A percentile compares a stretch with the other conserved stretches of the same genome.
These are phyloP conservation scores for Vigna unguiculata DNA, from an alignment of 306 rosid species.

Conservation along the genomic window DNA sequence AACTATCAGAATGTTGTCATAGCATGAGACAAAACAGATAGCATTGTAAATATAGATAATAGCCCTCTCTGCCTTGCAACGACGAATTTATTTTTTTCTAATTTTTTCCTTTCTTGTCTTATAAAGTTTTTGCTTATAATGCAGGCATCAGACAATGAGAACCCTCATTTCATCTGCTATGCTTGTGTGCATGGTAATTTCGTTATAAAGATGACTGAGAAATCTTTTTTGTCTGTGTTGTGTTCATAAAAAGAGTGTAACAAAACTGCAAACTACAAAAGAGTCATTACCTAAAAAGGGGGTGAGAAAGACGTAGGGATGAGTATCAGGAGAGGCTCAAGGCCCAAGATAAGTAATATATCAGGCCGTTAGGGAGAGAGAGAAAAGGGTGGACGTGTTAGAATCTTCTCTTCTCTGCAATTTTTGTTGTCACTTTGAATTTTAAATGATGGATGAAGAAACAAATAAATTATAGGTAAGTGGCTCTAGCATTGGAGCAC, in stretches of 20 bases:
- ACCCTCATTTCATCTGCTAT: slow-evolving; percentile 90
- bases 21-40: background rate
- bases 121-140: slow-evolving; percentile 15
- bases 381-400: no score
- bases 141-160: slow-evolving; percentile 75
- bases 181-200: slow-evolving; percentile 78
- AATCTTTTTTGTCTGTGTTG: slow-evolving; percentile 1
- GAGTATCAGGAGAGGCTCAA: no score
- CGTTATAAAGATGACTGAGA: background rate
- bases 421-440: slow-evolving; percentile 1
- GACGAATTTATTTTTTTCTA: background rate
- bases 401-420: no score
- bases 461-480: slow-evolving; percentile 4
- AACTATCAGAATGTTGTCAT: background rate
- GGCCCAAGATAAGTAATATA: no score
- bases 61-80: background rate
- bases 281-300: no score
- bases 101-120: background rate
- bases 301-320: no score
- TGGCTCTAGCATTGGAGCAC: slow-evolving; percentile 52
- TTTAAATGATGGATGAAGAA: slow-evolving; percentile 18
- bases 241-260: no score
- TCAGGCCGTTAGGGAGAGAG: no score
- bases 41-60: background rate
- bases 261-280: no score